Conservation (phyloP, 306 rosid species). For the Castanopsis chinensis region DNA sequence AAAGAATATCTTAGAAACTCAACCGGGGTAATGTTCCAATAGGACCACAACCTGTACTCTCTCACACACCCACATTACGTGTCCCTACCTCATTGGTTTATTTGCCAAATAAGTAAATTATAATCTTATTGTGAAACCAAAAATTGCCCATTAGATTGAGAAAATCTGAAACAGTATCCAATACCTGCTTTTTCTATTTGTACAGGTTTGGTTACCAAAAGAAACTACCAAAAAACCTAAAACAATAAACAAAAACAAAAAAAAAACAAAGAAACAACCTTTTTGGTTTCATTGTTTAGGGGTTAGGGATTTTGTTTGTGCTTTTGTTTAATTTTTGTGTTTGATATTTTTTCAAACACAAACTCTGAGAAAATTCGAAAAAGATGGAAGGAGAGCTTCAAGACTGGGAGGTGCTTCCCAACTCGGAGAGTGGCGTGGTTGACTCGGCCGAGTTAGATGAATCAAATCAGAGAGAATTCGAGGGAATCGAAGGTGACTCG, state of each 20-base stretch:
- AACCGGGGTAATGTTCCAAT: too few species aligned
- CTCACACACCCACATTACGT: background rate
- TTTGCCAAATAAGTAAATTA: background rate
- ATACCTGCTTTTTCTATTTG: too few species aligned
- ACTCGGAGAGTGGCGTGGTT: conserved; percentile 19
- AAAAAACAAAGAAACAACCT: too few species aligned
- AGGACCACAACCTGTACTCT: background rate
- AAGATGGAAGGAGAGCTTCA: conserved; percentile 47
- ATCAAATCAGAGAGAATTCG: conserved; percentile 12
- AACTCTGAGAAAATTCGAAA: conserved; percentile 17
- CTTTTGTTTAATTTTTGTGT: background rate
- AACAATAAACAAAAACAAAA: too few species aligned
- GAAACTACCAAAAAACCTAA: background rate
- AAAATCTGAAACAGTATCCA: background rate
- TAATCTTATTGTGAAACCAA: too few species aligned
- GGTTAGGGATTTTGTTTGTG: conserved; percentile 13
- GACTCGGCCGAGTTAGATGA: conserved; percentile 10
- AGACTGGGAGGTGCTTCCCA: conserved; percentile 68
- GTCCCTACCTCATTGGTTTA: background rate
- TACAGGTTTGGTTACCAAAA: too few species aligned
- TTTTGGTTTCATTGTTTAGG: background rate
- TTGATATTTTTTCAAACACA: background rate
- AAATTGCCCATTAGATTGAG: background rate
- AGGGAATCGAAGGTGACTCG: conserved; percentile 36
- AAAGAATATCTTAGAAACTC: conserved; percentile 18